phyloP scores from a whole-genome alignment of 1,284 basidiomycete species.

The Rhodotorula sp. region DNA sequence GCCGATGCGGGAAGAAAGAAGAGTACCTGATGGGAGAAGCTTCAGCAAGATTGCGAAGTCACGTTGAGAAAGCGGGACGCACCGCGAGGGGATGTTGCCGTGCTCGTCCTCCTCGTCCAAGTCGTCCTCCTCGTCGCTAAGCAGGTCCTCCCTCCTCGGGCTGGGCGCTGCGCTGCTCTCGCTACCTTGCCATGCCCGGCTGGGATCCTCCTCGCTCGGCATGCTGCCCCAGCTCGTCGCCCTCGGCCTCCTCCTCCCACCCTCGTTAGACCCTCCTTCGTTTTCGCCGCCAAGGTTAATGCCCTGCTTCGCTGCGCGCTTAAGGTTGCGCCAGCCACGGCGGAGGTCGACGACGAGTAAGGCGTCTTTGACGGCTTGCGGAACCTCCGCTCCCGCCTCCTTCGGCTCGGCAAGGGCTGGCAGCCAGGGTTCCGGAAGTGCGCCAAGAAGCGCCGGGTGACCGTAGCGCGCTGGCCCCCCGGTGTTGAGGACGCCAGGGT shows the following conservation, averaged over 20 bases:
- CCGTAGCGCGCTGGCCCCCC: constrained; percentile 70
- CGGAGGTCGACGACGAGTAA: constrained; percentile 38
- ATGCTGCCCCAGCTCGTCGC: constrained; percentile 13
- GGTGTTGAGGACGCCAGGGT: constrained; percentile 82
- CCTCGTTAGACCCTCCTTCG: not conserved
- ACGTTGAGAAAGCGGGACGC: not conserved
- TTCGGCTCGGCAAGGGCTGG: constrained; percentile 51
- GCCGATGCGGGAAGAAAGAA: constrained; percentile 31
- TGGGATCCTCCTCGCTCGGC: constrained; percentile 25
- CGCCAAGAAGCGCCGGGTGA: constrained; percentile 83
- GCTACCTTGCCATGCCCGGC: constrained; percentile 29
- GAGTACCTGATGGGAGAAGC: constrained; percentile 10
- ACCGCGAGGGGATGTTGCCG: not conserved
- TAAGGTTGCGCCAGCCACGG: constrained; percentile 34
- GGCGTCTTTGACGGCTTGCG: constrained; percentile 33
- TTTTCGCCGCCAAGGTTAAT: not conserved
- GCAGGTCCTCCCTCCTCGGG: too few species aligned
- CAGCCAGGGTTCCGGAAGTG: constrained; percentile 85
- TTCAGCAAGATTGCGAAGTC: not conserved
- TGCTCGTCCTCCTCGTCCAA: constrained; percentile 28
- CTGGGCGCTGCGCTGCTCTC: not conserved
- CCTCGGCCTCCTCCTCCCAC: constrained; percentile 3
- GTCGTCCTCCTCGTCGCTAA: not conserved
- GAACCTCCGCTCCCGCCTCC: constrained; percentile 13
- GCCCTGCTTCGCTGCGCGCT: constrained; percentile 27